phyloP scores from a whole-genome alignment of 192 early-diverging fungal genomes.

The Gigaspora rosea region DNA sequence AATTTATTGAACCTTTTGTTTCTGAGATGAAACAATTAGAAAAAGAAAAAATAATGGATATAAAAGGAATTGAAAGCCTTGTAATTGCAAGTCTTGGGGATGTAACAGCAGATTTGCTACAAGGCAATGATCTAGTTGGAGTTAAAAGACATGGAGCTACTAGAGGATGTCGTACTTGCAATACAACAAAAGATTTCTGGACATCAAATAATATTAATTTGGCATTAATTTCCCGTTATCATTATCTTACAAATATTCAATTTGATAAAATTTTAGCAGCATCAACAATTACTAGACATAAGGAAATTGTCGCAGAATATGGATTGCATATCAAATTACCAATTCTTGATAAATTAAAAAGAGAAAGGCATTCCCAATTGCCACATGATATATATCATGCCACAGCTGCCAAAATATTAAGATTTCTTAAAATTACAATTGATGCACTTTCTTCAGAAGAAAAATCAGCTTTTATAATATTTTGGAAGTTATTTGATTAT shows the following conservation, averaged over 20 bases:
- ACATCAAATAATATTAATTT: not conserved
- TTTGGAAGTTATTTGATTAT: not conserved
- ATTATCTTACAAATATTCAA: not conserved
- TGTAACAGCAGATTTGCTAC: conserved; percentile 3
- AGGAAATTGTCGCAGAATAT: not conserved
- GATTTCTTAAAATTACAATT: not conserved
- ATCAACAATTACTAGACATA: not conserved
- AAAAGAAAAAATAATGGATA: not conserved
- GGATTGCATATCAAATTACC: not conserved
- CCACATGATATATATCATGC: not conserved
- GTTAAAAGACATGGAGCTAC: not conserved
- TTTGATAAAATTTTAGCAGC: not conserved
- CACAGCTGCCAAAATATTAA: not conserved
- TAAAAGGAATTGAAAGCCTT: not conserved
- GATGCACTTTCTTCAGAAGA: not conserved
- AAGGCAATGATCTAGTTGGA: conserved; percentile 6
- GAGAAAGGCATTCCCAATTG: not conserved
- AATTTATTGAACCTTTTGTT: not conserved
- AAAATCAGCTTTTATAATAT: not conserved
- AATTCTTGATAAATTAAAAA: not conserved
- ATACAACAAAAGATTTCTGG: not conserved
- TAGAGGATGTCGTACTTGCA: not conserved
- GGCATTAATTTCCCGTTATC: not conserved
- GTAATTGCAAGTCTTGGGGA: not conserved
- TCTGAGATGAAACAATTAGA: not conserved